A percentile compares a stretch with the other conserved stretches of the same genome.
Evolutionary conservation across 2,329 filamentous ascomycete species (phyloP).

Genomic region (Nannizziopsis arthrosporioides): DNA sequence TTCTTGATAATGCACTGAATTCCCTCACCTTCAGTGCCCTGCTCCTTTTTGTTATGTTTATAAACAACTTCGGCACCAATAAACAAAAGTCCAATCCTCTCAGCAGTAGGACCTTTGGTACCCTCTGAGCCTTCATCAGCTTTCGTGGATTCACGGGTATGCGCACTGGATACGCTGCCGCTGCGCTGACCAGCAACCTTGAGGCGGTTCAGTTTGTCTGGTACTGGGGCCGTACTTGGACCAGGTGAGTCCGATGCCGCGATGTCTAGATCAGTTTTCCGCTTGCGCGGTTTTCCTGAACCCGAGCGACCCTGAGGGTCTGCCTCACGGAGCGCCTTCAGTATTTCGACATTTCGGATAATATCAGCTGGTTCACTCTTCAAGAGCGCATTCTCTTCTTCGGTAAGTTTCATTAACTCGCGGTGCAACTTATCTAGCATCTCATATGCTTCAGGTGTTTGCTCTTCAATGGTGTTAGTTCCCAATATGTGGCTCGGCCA

Average conservation of each 20-base stretch:
- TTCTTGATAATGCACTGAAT: conserved; percentile 69
- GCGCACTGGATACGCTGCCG: conserved; percentile 34
- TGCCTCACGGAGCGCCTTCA: conserved; percentile 40
- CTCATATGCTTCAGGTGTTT: conserved; percentile 31
- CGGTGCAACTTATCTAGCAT: conserved; percentile 37
- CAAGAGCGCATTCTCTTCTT: conserved; percentile 39
- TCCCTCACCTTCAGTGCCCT: conserved; percentile 42
- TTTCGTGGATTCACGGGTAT: conserved; percentile 29
- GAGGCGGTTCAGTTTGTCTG: conserved; percentile 35
- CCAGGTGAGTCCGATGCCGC: conserved; percentile 36
- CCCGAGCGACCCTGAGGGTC: conserved; percentile 31
- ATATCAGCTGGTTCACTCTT: conserved; percentile 40
- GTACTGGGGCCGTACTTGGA: conserved; percentile 28
- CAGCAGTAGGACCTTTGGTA: conserved; percentile 34
- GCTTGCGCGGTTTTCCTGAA: conserved; percentile 37
- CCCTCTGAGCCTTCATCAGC: conserved; percentile 36
- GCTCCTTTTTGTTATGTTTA: conserved; percentile 40
- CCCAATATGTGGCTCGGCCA: neutral
- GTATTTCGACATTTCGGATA: conserved; percentile 39
- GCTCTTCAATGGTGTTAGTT: conserved; percentile 19
- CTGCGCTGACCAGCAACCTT: conserved; percentile 33
- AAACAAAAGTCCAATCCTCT: conserved; percentile 34
- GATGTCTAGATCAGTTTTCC: conserved; percentile 35
- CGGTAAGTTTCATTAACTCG: conserved; percentile 37
- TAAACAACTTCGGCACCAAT: conserved; percentile 42